Evolutionary conservation across 495 filamentous ascomycete genomes (phyloP), one percentile per base, ranked within the genome.

Genomic region (Filosporella fistucella): DNA sequence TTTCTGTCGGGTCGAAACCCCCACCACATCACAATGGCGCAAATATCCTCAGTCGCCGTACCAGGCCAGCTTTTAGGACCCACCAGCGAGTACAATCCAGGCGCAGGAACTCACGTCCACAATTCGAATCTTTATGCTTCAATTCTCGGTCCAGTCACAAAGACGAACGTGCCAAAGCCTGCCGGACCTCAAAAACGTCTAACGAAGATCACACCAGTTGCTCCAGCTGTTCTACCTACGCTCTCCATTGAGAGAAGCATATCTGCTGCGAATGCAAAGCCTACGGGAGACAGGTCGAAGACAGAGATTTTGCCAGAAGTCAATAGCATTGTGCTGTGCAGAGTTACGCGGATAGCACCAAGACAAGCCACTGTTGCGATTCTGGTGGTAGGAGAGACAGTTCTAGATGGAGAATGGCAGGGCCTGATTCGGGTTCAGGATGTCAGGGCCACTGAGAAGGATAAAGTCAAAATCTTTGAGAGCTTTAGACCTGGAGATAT

Each of bases 401-500:
- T 78, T 28, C 47, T 76, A 22, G 80, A 86, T 47, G 75, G 76
- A 22, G 75, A 78, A 60, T 78, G 77, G 71, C 71, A 76, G 64
- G 80, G 76, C 17, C 54, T 82, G 21, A 77, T 79, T 35, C 75
- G 91, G 8, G 80, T 81, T 51, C 91, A 97, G 66, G 93, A 98
- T 58, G 87, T 98, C 11, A 74, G 93, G 42, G 89, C 88, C 14
- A 95, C 91, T 30, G 93, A 98, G 76, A 95, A 95, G 69, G 93
- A 98, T 50, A 85, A 81, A 45, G 89, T 97, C 18, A 86, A 87
- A 61, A 84, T 96, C 52, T 82, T 84, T 55, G 89, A 95, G 60
- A 88, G 85, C 66, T 98, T 96, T 64, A 75, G 91, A 49, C 88
- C 91, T 11, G 93, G 93, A 0, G 93, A 98, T 75, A 82, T 98